Conservation (phyloP, 371 early-diverging fungal genomes). For the Funneliformis caledonium region DNA sequence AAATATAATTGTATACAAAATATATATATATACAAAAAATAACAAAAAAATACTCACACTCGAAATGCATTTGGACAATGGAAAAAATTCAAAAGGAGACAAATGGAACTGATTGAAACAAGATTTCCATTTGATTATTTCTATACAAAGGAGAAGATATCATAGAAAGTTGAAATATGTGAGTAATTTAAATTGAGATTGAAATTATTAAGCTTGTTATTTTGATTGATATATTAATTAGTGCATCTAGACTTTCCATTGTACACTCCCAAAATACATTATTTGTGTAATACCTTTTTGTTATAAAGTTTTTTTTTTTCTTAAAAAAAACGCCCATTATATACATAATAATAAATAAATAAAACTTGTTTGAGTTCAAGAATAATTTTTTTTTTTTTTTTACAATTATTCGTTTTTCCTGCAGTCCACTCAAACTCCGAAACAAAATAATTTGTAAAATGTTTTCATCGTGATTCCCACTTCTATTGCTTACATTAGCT, state of each 20-base stretch:
- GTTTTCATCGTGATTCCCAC: background rate
- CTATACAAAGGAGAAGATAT: background rate
- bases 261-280: background rate
- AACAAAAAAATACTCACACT: too few species aligned
- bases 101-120: background rate
- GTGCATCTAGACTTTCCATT: background rate
- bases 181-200: background rate
- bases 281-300: too few species aligned
- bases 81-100: background rate
- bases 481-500: too few species aligned
- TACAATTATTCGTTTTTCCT: background rate
- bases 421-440: background rate
- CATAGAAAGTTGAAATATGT: too few species aligned
- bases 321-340: background rate
- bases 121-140: background rate
- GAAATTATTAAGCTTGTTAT: too few species aligned
- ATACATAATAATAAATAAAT: background rate
- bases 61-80: background rate
- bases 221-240: too few species aligned
- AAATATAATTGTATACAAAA: too few species aligned
- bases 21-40: too few species aligned
- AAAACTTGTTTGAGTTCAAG: background rate
- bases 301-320: too few species aligned
- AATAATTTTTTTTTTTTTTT: background rate
- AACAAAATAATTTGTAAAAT: background rate